A percentile compares a stretch with the other conserved stretches of the same genome.
Conservation (phyloP, 2,329 filamentous ascomycete genomes). For the Paraconiothyrium sp. region DNA sequence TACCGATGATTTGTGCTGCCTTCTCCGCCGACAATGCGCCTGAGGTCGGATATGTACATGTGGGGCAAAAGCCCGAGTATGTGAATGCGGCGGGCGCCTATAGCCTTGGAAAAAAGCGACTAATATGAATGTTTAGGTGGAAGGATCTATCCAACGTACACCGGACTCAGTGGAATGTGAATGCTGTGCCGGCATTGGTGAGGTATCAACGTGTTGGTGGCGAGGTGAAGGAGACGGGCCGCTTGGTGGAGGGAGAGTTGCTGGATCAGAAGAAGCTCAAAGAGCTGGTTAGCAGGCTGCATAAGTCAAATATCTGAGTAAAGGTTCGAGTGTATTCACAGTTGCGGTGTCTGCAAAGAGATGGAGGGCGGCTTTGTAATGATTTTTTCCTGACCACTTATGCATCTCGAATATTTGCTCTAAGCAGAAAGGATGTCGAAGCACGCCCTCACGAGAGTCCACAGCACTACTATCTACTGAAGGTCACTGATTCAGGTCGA, state of each 20-base stretch:
- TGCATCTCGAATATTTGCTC: too few species aligned
- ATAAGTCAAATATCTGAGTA: not conserved
- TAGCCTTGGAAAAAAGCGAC: not conserved
- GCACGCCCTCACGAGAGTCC: too few species aligned
- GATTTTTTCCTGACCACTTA: too few species aligned
- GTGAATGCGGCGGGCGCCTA: constrained; percentile 6
- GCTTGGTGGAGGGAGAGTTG: constrained; percentile 15
- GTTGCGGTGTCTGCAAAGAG: too few species aligned
- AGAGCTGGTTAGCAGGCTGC: not conserved
- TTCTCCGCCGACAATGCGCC: constrained; percentile 14
- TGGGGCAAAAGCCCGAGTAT: constrained; percentile 23
- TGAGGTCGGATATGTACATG: constrained; percentile 17
- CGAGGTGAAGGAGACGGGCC: constrained; percentile 16
- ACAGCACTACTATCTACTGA: too few species aligned
- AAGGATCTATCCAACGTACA: constrained; percentile 14
- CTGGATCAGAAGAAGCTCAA: constrained; percentile 14
- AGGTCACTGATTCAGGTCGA: too few species aligned
- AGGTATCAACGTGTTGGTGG: constrained; percentile 13
- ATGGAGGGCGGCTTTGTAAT: too few species aligned
- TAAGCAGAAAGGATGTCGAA: too few species aligned
- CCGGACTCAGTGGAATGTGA: constrained; percentile 16
- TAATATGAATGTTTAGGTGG: constrained; percentile 2
- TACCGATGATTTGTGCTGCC: constrained; percentile 14
- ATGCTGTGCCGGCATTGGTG: constrained; percentile 13
- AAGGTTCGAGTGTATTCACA: not conserved